Conservation (phyloP, 768 basidiomycete genomes). For the Suillus paluster region DNA sequence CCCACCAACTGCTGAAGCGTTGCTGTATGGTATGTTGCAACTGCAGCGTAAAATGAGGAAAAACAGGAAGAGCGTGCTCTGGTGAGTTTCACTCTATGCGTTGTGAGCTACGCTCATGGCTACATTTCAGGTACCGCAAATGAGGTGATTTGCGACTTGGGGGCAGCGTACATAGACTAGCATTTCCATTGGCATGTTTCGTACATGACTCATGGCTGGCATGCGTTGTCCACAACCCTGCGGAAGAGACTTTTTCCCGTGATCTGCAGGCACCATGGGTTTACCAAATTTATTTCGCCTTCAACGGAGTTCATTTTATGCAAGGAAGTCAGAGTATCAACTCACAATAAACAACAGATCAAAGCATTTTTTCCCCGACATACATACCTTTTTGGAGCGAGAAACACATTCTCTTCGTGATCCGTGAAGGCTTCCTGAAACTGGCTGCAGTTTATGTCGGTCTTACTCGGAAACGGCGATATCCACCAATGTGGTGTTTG, state of each 20-base stretch:
- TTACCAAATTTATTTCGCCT: neutral
- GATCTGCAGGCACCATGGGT: neutral
- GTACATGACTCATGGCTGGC: neutral
- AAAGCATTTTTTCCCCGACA: neutral
- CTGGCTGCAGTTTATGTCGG: neutral
- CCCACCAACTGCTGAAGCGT: conserved; percentile 94
- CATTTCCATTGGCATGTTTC: neutral
- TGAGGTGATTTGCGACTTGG: conserved; percentile 28
- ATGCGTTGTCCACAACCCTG: neutral
- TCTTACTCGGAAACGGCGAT: neutral
- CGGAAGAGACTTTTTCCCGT: neutral
- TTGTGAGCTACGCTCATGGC: neutral
- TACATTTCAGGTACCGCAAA: conserved; percentile 56
- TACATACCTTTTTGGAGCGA: neutral
- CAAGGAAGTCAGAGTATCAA: neutral
- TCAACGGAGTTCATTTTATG: neutral
- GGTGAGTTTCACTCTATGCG: conserved; percentile 50
- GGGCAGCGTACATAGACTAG: conserved; percentile 33
- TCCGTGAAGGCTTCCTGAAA: neutral
- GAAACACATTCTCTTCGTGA: neutral
- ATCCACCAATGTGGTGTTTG: neutral
- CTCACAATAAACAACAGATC: neutral
- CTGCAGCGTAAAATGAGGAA: conserved; percentile 95
- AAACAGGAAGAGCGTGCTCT: conserved; percentile 84
- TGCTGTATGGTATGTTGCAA: conserved; percentile 96